phyloP scores from a whole-genome alignment of 805 yeast genomes.

The Teunomyces pallodes region DNA sequence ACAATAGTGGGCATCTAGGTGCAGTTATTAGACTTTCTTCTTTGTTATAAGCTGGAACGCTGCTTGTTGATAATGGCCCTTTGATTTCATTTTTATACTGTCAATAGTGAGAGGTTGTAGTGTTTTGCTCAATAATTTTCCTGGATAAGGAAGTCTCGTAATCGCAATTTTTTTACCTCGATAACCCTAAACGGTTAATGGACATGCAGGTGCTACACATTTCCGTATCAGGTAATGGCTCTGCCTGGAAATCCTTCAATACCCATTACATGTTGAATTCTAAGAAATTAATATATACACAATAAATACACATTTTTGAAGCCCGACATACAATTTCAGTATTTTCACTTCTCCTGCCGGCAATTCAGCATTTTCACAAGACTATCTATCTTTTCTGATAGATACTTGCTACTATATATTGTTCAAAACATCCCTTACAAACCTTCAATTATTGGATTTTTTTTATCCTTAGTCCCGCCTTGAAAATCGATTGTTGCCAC shows the following conservation, averaged over 20 bases:
- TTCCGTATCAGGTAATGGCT: slow-evolving; percentile 1
- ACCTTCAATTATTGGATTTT: background rate
- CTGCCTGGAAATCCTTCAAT: background rate
- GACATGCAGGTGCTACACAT: slow-evolving; percentile 3
- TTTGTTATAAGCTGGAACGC: background rate
- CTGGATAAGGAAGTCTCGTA: background rate
- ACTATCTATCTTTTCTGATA: background rate
- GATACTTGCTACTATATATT: slow-evolving; percentile 2
- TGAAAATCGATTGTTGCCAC: background rate
- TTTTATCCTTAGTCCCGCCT: background rate
- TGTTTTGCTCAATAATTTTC: background rate
- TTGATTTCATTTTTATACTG: background rate
- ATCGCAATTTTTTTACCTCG: background rate
- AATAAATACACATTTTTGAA: background rate
- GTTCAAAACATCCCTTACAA: background rate
- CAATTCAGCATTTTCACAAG: background rate
- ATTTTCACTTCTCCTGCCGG: background rate
- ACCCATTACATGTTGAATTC: background rate
- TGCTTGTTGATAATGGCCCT: background rate
- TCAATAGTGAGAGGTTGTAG: background rate
- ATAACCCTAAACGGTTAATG: background rate
- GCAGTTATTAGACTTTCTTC: background rate
- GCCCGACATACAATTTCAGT: background rate
- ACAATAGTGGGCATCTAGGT: background rate
- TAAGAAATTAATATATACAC: background rate